Percentiles rank a stretch among this genome's conserved stretches.
These are phyloP conservation scores for Quercus phellos DNA, from an alignment of 331 rosid genomes.

Conservation along the genomic window DNA sequence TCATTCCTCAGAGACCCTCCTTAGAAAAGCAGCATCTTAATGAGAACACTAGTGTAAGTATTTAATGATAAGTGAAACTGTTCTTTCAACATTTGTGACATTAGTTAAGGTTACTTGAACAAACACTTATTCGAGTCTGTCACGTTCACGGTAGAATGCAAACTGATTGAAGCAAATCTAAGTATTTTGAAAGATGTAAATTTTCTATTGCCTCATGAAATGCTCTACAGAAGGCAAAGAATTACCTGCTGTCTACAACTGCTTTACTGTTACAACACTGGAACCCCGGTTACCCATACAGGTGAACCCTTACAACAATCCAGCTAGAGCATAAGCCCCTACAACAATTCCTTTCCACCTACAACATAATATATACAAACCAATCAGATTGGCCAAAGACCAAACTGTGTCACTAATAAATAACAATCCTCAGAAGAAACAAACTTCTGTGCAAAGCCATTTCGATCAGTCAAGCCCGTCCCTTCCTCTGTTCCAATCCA, in stretches of 20 bases:
- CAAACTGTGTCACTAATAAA: constrained; percentile 18
- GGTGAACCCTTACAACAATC: constrained; percentile 17
- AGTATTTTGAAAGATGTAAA: background rate
- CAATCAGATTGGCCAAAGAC: background rate
- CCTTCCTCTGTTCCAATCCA: constrained; percentile 76
- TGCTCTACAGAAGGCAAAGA: constrained; percentile 48
- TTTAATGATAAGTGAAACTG: background rate
- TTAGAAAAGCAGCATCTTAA: background rate
- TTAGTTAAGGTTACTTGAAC: background rate
- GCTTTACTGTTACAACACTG: constrained; percentile 59
- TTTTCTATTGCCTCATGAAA: constrained; percentile 32
- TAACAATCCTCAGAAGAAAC: constrained; percentile 23
- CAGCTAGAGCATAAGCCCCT: constrained; percentile 28
- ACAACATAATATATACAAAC: constrained; percentile 34
- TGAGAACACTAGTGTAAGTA: background rate
- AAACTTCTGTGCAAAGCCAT: constrained; percentile 15
- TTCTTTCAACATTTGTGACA: background rate
- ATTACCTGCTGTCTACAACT: constrained; percentile 51
- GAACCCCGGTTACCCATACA: constrained; percentile 27
- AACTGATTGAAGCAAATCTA: background rate
- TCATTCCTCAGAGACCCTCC: background rate
- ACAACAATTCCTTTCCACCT: constrained; percentile 37
- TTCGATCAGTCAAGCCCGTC: constrained; percentile 45
- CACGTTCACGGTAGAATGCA: background rate
- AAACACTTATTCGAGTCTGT: background rate